Conservation (phyloP, 768 basidiomycete species). For the Kwoniella dejecticola region DNA sequence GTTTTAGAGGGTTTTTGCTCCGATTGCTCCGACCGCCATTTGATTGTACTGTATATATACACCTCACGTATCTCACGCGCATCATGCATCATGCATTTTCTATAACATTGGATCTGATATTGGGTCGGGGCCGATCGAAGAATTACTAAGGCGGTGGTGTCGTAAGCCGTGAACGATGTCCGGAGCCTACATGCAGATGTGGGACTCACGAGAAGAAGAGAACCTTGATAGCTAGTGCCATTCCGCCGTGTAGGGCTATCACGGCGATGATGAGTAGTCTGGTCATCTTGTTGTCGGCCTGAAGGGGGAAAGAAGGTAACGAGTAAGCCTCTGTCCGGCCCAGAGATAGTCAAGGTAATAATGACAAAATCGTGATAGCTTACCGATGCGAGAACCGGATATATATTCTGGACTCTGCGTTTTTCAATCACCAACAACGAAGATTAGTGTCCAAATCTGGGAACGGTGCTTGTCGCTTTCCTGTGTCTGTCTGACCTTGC, state of each 20-base stretch:
- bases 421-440: neutral
- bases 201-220: constrained; percentile 64
- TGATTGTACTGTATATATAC: neutral
- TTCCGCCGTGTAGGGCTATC: constrained; percentile 70
- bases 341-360: neutral
- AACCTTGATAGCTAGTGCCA: constrained; percentile 85
- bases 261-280: constrained; percentile 79
- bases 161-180: too few species aligned
- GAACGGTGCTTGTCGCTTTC: too few species aligned
- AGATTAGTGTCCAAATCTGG: too few species aligned
- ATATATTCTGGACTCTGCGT: constrained; percentile 62
- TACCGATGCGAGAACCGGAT: constrained; percentile 83
- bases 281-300: constrained; percentile 82
- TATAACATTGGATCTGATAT: constrained; percentile 30
- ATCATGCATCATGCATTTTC: constrained; percentile 9
- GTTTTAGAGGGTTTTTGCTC: constrained; percentile 30
- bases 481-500: too few species aligned
- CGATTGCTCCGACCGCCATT: constrained; percentile 5
- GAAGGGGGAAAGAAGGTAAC: neutral
- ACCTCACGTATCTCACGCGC: neutral
- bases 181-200: too few species aligned
- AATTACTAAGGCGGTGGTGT: constrained; percentile 33
- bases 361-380: constrained; percentile 47
- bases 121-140: constrained; percentile 40
- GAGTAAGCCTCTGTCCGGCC: too few species aligned